A percentile compares a stretch with the other conserved stretches of the same genome.
Conservation (phyloP, 2,329 filamentous ascomycete genomes). For the Biscogniauxia sp. region DNA sequence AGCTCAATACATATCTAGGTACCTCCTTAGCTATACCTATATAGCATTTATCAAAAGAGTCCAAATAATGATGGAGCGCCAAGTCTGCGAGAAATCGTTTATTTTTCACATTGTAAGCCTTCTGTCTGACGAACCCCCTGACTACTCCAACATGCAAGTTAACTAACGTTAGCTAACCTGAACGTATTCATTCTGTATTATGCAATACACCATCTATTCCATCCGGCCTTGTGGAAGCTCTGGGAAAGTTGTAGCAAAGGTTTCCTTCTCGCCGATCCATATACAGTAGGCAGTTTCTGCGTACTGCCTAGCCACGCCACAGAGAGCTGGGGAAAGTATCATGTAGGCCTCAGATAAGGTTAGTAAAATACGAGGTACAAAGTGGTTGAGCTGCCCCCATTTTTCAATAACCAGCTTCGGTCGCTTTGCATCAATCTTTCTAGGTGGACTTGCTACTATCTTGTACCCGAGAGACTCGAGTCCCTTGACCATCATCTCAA, state of each 20-base stretch:
- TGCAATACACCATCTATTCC: no score
- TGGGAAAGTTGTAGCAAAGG: conserved; percentile 7
- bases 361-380: conserved; percentile 12
- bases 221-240: conserved; percentile 15
- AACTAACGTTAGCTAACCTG: no score
- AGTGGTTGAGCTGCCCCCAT: conserved; percentile 22
- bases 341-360: conserved; percentile 17
- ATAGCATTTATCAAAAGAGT: no score
- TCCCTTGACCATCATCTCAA: conserved; percentile 22
- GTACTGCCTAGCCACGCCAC: conserved; percentile 16
- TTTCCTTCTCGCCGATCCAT: conserved; percentile 25
- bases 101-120: no score
- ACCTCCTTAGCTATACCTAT: no score
- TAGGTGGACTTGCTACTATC: conserved; percentile 14
- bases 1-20: no score
- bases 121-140: no score
- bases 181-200: no score
- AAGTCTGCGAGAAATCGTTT: no score
- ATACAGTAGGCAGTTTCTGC: conserved; percentile 25
- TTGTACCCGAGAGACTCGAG: conserved; percentile 28
- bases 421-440: not conserved
- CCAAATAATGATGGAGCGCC: no score
- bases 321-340: conserved; percentile 23
- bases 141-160: no score
- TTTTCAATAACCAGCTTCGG: conserved; percentile 16